These are phyloP conservation scores for Irpex sp. DNA, from an alignment of 1,284 basidiomycete genomes.

Conservation along the genomic window DNA sequence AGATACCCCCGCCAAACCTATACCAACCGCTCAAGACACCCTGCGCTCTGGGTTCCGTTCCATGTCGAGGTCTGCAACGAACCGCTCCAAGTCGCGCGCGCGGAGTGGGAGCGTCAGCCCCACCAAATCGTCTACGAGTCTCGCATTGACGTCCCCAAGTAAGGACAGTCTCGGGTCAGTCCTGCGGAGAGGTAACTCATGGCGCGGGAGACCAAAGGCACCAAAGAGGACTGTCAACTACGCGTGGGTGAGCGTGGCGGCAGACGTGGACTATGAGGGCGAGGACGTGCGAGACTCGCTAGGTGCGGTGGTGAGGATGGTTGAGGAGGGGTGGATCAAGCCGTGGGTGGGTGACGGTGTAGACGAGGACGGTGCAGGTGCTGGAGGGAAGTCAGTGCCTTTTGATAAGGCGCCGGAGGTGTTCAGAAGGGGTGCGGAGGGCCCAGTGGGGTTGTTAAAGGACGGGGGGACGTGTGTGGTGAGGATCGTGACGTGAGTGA, in stretches of 20 bases:
- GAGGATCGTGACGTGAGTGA: slow-evolving; percentile 21
- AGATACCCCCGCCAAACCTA: slow-evolving; percentile 53
- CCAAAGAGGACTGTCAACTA: slow-evolving; percentile 51
- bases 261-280: slow-evolving; percentile 80
- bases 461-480: slow-evolving; percentile 35
- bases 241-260: slow-evolving; percentile 68
- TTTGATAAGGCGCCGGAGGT: slow-evolving; percentile 62
- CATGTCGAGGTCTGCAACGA: slow-evolving; percentile 29
- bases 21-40: slow-evolving; percentile 68
- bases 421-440: slow-evolving; percentile 27
- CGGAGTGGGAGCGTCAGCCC: slow-evolving; percentile 9
- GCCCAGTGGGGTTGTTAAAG: slow-evolving; percentile 25
- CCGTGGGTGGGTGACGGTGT: slow-evolving; percentile 34
- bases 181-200: slow-evolving; percentile 4
- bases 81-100: slow-evolving; percentile 28
- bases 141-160: slow-evolving; percentile 9
- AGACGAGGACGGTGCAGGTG: slow-evolving; percentile 37
- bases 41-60: slow-evolving; percentile 68
- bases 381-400: slow-evolving; percentile 36
- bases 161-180: slow-evolving; percentile 14
- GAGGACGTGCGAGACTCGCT: slow-evolving; percentile 65
- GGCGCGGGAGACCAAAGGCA: slow-evolving; percentile 12
- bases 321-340: slow-evolving; percentile 27
- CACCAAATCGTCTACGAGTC: slow-evolving; percentile 3
- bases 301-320: slow-evolving; percentile 51